Evolutionary conservation across 495 filamentous ascomycete genomes (phyloP).

Genomic region (Glarea lozoyensis): DNA sequence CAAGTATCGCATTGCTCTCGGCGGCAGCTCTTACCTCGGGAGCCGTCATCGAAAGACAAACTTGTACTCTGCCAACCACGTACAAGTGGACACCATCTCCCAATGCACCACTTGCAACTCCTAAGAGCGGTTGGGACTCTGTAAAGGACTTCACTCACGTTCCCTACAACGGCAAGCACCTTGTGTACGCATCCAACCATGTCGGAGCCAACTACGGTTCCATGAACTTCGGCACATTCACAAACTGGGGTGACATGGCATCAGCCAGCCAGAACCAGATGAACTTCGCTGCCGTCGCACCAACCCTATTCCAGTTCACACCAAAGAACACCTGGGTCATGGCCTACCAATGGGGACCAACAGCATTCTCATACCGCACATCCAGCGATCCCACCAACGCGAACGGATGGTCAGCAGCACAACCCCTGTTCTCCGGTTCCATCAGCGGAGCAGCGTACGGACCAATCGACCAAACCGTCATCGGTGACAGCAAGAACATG

Average conservation of each 20-base stretch:
- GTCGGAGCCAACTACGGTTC: conserved; percentile 36
- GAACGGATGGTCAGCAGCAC: conserved; percentile 42
- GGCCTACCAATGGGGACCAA: conserved; percentile 50
- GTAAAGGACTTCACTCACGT: conserved; percentile 52
- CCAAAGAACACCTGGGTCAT: conserved; percentile 52
- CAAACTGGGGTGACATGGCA: conserved; percentile 44
- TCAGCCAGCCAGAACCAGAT: conserved; percentile 42
- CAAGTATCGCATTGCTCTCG: background rate
- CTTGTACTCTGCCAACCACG: conserved; percentile 43
- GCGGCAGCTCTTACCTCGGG: background rate
- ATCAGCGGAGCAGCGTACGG: conserved; percentile 40
- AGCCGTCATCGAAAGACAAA: background rate
- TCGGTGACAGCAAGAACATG: conserved; percentile 47
- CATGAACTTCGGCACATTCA: conserved; percentile 46
- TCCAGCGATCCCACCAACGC: conserved; percentile 45
- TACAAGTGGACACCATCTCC: conserved; percentile 43
- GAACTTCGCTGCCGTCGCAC: conserved; percentile 42
- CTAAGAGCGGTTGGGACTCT: conserved; percentile 39
- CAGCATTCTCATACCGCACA: conserved; percentile 48
- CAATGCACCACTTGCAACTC: conserved; percentile 33
- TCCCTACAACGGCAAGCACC: conserved; percentile 40
- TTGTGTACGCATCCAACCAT: conserved; percentile 40
- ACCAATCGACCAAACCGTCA: conserved; percentile 49
- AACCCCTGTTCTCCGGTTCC: conserved; percentile 44
- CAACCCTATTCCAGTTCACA: conserved; percentile 50